These are phyloP conservation scores for Evernia prunastri DNA, from an alignment of 495 filamentous ascomycete genomes.

Conservation along the genomic window DNA sequence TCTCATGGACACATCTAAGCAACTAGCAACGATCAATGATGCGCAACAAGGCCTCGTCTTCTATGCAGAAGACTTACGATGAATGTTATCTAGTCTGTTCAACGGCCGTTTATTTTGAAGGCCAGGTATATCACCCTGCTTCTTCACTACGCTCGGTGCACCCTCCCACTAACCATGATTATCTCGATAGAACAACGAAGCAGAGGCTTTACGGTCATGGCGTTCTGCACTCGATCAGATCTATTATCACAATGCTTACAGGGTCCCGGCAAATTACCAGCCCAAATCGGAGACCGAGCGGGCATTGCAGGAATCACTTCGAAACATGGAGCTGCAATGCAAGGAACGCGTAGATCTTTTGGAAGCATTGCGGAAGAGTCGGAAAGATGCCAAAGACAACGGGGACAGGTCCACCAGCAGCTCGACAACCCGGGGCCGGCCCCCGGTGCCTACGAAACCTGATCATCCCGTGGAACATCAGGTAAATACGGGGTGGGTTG, in stretches of 20 bases:
- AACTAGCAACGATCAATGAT: conserved; percentile 48
- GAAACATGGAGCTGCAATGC: conserved; percentile 81
- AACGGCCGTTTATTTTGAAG: conserved; percentile 91
- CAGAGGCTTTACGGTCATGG: conserved; percentile 89
- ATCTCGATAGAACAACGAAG: conserved; percentile 72
- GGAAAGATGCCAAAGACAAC: conserved; percentile 50
- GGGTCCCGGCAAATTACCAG: conserved; percentile 58
- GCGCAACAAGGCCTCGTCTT: conserved; percentile 69
- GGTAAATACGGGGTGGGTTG: conserved; percentile 55
- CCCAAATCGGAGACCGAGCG: conserved; percentile 81
- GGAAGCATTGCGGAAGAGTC: conserved; percentile 70
- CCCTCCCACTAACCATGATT: conserved; percentile 7
- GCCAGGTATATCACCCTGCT: conserved; percentile 54
- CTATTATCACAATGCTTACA: conserved; percentile 76
- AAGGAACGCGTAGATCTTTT: conserved; percentile 89
- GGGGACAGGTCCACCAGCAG: conserved; percentile 29
- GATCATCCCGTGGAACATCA: conserved; percentile 18
- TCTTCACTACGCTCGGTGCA: conserved; percentile 15
- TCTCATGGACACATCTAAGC: conserved; percentile 10
- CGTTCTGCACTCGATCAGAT: conserved; percentile 85
- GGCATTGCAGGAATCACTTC: conserved; percentile 71
- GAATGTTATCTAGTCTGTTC: conserved; percentile 90
- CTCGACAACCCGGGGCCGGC: conserved; percentile 28
- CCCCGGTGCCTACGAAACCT: conserved; percentile 19
- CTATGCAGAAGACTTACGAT: conserved; percentile 95